Base-by-base conservation (phyloP, 2,329 filamentous ascomycete genomes). In the Periconia digitata region DNA sequence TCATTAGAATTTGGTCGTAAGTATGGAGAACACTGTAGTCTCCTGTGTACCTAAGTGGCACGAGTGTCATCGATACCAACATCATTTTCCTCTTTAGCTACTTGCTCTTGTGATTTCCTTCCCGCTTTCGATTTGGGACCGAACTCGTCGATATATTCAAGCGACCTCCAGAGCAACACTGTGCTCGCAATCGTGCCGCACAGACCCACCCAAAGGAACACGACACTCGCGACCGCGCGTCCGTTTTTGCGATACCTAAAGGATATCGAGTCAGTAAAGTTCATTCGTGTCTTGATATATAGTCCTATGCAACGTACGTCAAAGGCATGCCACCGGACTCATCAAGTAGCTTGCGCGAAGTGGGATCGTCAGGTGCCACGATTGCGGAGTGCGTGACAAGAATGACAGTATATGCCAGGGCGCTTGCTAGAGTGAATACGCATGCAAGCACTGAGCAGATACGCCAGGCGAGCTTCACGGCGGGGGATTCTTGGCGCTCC, bases 391-490 rank as follows among this genome's bases (percentile, higher is more conserved):
- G 66, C 1, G 68, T 76, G 3, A 77, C 76, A 2, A 79, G 72
- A 49, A 83, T 79, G 36, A 77, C 72, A 0, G 80, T 83, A 52
- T 79, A 69, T 1, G 74, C 71, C 43, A 83, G 59, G 3, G 78
- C 78, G 52, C 74, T 71, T 2, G 74, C 72, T 1, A 81, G 64
- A 13, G 75, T 71, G 53, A 79, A 72, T 10, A 78, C 27, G 27
- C 73, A 76, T 7, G 81, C 70, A 2, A 80, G 59, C 1, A 82
- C 63, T 0, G 77, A 76, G 52, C 74, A 79, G 10, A 78, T 71
- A 57, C 74, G 79, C 81, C 81, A 84, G 1, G 79, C 76, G n/a
- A 75, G 55, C 41, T 76, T 75, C 3, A 83, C 79, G 17, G 70
- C 62, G 17, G 52, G 60, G 3, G 71, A 75, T 51, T 84, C 81